phyloP scores from a whole-genome alignment of 371 early-diverging fungal genomes.

The Sporodiniella umbellata region DNA sequence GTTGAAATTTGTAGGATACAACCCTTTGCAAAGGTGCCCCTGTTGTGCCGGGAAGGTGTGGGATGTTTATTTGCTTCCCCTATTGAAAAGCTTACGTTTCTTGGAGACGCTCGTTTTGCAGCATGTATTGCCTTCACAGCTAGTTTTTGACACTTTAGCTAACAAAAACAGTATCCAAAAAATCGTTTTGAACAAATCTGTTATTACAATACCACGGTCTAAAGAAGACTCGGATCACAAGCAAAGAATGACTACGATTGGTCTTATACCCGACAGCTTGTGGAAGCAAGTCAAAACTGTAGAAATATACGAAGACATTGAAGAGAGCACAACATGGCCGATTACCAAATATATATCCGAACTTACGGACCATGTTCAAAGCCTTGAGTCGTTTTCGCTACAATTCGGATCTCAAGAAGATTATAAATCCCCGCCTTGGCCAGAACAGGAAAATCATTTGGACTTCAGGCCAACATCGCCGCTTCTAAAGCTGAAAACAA shows the following conservation, averaged over 20 bases:
- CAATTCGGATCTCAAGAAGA: conserved; percentile 17
- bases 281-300: conserved; percentile 14
- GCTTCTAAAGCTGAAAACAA: conserved; percentile 3
- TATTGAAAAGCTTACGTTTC: conserved; percentile 1
- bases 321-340: conserved; percentile 9
- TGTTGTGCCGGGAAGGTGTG: conserved; percentile 27
- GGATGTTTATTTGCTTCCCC: conserved; percentile 16
- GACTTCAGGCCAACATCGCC: conserved; percentile 2
- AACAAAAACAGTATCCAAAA: neutral
- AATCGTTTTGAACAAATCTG: conserved; percentile 7
- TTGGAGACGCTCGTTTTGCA: conserved; percentile 14
- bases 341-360: conserved; percentile 7
- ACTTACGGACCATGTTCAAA: conserved; percentile 2
- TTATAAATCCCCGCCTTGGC: conserved; percentile 1
- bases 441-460: neutral
- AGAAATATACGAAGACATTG: conserved; percentile 18
- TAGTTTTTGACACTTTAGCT: conserved; percentile 8
- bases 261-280: conserved; percentile 5
- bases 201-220: conserved; percentile 1
- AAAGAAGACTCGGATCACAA: neutral
- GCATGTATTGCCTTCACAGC: conserved; percentile 19
- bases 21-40: conserved; percentile 23
- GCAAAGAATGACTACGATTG: conserved; percentile 6
- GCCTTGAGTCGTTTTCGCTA: conserved; percentile 8
- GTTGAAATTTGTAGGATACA: conserved; percentile 14